These are phyloP conservation scores for Aspergillus persii DNA, from an alignment of 2,329 filamentous ascomycete genomes.

Conservation along the genomic window DNA sequence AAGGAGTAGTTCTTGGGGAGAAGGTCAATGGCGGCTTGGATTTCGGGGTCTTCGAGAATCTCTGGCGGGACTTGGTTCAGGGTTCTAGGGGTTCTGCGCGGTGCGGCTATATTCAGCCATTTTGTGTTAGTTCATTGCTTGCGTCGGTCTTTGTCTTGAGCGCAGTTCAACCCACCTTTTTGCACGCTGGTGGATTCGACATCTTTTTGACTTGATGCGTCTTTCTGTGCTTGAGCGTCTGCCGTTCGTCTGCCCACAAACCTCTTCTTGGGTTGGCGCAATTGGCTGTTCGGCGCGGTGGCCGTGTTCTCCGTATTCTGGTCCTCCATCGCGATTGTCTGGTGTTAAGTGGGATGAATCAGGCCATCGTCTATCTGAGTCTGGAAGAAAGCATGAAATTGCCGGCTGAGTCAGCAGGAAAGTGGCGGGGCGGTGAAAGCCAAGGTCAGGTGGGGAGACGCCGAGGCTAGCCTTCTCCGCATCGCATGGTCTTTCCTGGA, in stretches of 20 bases:
- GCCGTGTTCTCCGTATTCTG: neutral
- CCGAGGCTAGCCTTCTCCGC: constrained; percentile 27
- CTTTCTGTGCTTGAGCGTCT: constrained; percentile 54
- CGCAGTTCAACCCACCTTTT: constrained; percentile 31
- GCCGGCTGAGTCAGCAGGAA: constrained; percentile 1
- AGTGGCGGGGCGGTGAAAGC: too few species aligned
- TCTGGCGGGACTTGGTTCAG: constrained; percentile 87
- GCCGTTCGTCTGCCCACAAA: constrained; percentile 84
- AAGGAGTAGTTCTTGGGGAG: constrained; percentile 97
- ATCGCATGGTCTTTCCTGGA: constrained; percentile 3
- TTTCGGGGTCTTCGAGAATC: constrained; percentile 78
- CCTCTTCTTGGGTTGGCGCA: constrained; percentile 78
- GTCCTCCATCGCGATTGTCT: constrained; percentile 9
- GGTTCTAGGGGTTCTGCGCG: constrained; percentile 72
- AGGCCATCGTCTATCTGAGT: neutral
- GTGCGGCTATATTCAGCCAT: constrained; percentile 55
- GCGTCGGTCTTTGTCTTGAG: constrained; percentile 10
- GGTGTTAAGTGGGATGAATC: neutral
- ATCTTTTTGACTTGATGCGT: constrained; percentile 58
- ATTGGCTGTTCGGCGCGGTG: constrained; percentile 5
- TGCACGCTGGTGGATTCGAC: constrained; percentile 58
- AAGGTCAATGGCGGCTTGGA: constrained; percentile 82
- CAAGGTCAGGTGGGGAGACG: constrained; percentile 19
- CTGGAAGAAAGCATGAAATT: constrained; percentile 2
- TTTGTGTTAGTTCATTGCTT: constrained; percentile 2